Evolutionary conservation across 495 filamentous ascomycete genomes (phyloP), one percentile per base, ranked within the genome.

Genomic region (Pseudomonodictys pantanalensis): DNA sequence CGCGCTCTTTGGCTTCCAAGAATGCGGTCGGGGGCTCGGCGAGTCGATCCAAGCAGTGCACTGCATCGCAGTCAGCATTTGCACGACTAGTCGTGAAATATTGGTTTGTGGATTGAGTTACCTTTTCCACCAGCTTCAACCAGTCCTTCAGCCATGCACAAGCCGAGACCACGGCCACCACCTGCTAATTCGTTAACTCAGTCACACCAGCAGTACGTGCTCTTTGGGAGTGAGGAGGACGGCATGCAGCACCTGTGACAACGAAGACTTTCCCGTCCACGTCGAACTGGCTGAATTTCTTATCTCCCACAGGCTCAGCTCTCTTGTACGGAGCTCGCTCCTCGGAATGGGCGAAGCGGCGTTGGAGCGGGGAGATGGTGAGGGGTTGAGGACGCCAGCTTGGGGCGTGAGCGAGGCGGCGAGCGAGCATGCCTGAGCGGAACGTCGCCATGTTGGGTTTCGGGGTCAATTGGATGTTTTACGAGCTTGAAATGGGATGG

Each of bases 81-180:
- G 26, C 28, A 3, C n/a, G 22, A 50, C 10, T 24, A 4, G 6
- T 17, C 20, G 11, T 2, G 15, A 20, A n/a, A 43, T 3, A 8
- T 20, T 41, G 18, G n/a, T n/a, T n/a, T n/a, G n/a, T n/a, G n/a
- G n/a, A n/a, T n/a, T n/a, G n/a, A n/a, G 20, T 57, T 75, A 86
- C 84, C 83, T 66, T 80, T 81, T 1, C 81, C 86, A 9, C 86
- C 86, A 12, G 86, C 84, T 65, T 89, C 85, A 43, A 84, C 78
- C n/a, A 89, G 72, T 8, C 83, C 86, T 65, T 88, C 85, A 1
- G 83, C 83, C 70, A 89, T 79, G 3, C 79, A 77, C 6, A 90
- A 72, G 8, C 87, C 86, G 3, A 90, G 32, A 15, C 64, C 64
- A 8, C 58, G 67, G 3, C 55, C 69, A 33, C 57, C 55, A 25